A percentile compares a stretch with the other conserved stretches of the same genome.
phyloP scores from a whole-genome alignment of 2,329 filamentous ascomycete species.

The Ceratocystis albifundus region DNA sequence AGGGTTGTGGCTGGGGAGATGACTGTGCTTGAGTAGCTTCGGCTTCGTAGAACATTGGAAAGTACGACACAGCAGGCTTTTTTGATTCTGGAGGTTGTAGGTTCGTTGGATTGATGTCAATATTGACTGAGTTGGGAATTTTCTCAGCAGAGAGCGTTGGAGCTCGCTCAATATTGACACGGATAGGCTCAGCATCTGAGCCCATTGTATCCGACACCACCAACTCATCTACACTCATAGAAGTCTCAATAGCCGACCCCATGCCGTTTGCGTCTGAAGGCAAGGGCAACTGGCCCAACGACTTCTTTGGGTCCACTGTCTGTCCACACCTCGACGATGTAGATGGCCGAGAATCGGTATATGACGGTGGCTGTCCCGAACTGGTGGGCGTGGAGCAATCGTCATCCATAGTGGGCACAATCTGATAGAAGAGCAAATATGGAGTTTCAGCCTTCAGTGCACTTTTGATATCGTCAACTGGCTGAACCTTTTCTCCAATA shows the following conservation, averaged over 20 bases:
- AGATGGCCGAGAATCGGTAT: conserved; percentile 40
- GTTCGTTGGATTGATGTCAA: conserved; percentile 4
- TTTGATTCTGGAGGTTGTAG: neutral
- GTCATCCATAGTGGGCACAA: conserved; percentile 72
- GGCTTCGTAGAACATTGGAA: conserved; percentile 17
- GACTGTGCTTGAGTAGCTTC: neutral
- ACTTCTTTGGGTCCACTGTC: neutral
- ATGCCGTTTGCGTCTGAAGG: neutral
- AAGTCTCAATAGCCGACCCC: neutral
- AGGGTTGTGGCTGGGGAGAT: neutral
- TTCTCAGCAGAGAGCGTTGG: conserved; percentile 18
- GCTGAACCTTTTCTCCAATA: conserved; percentile 54
- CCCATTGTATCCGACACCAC: neutral
- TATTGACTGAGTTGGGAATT: conserved; percentile 13
- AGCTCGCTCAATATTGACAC: conserved; percentile 17
- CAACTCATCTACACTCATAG: neutral
- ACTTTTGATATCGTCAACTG: conserved; percentile 65
- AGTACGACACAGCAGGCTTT: conserved; percentile 9
- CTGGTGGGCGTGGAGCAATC: conserved; percentile 38
- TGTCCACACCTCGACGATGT: neutral
- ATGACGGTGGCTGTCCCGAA: conserved; percentile 46
- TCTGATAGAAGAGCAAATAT: conserved; percentile 90
- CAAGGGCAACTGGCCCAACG: neutral
- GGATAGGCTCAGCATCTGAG: neutral
- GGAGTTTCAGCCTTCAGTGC: conserved; percentile 79